Percentiles rank a stretch among this genome's conserved stretches.
Evolutionary conservation across 2,329 filamentous ascomycete genomes (phyloP).

Genomic region (Aureobasidium sp.): DNA sequence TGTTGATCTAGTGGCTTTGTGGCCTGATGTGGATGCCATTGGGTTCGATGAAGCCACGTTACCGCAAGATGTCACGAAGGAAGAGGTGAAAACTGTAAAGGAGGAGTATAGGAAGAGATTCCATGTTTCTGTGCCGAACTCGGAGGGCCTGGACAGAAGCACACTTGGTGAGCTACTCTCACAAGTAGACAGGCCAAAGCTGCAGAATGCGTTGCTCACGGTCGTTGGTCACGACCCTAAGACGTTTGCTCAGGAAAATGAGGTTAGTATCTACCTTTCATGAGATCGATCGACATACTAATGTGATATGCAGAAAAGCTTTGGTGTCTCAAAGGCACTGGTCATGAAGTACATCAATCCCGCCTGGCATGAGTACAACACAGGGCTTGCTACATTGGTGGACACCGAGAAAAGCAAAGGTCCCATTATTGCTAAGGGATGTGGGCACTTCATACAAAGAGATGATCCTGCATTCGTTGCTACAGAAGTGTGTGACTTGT

Average conservation of each 20-base stretch:
- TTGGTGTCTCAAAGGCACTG: constrained; percentile 21
- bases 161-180: constrained; percentile 40
- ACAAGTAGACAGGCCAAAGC: constrained; percentile 32
- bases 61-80: constrained; percentile 31
- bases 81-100: constrained; percentile 30
- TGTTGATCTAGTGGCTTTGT: constrained; percentile 46
- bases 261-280: background rate
- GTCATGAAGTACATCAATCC: constrained; percentile 47
- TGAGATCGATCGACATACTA: background rate
- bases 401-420: constrained; percentile 33
- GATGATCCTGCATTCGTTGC: constrained; percentile 44
- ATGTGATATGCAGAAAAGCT: background rate
- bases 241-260: constrained; percentile 35
- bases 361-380: constrained; percentile 47
- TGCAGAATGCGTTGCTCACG: constrained; percentile 38
- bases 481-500: background rate
- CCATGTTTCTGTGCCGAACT: constrained; percentile 42
- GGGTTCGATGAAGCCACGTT: constrained; percentile 37
- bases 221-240: constrained; percentile 49
- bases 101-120: constrained; percentile 35
- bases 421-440: constrained; percentile 39
- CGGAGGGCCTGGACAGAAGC: constrained; percentile 43
- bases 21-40: constrained; percentile 46
- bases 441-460: constrained; percentile 49
- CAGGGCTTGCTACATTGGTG: constrained; percentile 41